Base-by-base conservation (phyloP, 2,329 filamentous ascomycete genomes). In the Aspergillus intermedius region DNA sequence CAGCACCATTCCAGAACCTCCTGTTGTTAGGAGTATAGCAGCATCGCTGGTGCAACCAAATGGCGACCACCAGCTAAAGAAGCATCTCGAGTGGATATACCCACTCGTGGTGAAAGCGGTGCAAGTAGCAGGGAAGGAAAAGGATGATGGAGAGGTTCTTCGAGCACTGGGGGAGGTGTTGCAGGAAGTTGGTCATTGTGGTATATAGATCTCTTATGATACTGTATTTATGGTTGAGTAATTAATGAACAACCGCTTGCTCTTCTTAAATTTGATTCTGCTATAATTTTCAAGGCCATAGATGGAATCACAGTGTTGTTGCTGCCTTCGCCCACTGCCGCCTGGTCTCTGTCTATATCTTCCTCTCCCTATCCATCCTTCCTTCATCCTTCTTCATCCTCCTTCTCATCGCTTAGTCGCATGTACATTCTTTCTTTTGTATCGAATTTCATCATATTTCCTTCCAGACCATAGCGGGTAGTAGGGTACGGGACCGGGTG, bases 41-140 rank as follows among this genome's bases (percentile, higher is more conserved):
- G 44, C 19, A 17, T 49, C 19, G 10, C 39, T 1, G 71, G 74
- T 43, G 71, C 73, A 22, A 65, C 73, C 8, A 42, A 79, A 77
- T 50, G 76, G n/a, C 9, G 43, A 22, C 13, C 53, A 80, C 52
- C 74, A 72, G 12, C 37, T 19, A 15, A 82, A 82, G 61, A 89
- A 86, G 63, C 91, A 97, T 69, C 71, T 97, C 28, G 76, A 88
- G 55, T 78, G 86, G 62, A 68, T 98, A 53, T 95, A 94, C 66
- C 87, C 89, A 6, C 72, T 97, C 79, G 58, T 71, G 47, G 68
- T 69, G 46, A 60, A 62, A 47, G 62, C 45, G 5, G 60, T 71
- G 15, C 64, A 67, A 47, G 63, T 72, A 25, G 68, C 69, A 12
- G 68, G 69, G 7, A 71, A 66, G 51, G 67, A 70, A 50, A 61